These are phyloP conservation scores for Cicer bijugum DNA, from an alignment of 306 rosid species.

Conservation along the genomic window DNA sequence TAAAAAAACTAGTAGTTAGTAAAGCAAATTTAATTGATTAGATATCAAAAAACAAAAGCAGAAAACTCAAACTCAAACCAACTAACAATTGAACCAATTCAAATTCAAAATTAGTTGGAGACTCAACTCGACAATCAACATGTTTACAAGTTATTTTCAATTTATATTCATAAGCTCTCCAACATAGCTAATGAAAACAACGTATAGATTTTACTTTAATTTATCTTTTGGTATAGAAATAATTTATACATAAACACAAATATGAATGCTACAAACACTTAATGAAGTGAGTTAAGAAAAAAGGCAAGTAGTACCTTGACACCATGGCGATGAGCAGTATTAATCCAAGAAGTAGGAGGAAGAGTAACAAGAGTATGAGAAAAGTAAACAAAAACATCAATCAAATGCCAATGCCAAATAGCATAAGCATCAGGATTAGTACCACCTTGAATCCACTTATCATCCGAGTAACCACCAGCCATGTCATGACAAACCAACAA, in stretches of 20 bases:
- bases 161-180: no score
- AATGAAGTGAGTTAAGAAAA: no score
- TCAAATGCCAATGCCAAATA: conserved; percentile 91
- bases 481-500: conserved; percentile 88
- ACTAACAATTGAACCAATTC: neutral
- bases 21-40: no score
- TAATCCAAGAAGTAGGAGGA: conserved; percentile 91
- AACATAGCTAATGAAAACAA: no score
- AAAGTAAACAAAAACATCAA: conserved; percentile 84
- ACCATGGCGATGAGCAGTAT: conserved; percentile 83
- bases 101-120: no score
- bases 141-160: no score
- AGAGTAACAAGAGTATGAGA: conserved; percentile 82
- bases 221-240: no score
- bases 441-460: conserved; percentile 95
- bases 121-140: neutral
- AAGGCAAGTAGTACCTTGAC: conserved; percentile 65
- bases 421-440: conserved; percentile 71
- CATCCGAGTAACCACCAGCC: conserved; percentile 86
- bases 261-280: no score
- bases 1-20: no score
- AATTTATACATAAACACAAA: no score
- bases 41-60: no score
- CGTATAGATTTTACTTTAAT: no score
- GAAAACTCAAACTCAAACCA: neutral